Percentiles rank a stretch among this genome's conserved stretches.
These are phyloP conservation scores for Fusarium oligoseptatum DNA, from an alignment of 2,329 filamentous ascomycete species.

Conservation along the genomic window DNA sequence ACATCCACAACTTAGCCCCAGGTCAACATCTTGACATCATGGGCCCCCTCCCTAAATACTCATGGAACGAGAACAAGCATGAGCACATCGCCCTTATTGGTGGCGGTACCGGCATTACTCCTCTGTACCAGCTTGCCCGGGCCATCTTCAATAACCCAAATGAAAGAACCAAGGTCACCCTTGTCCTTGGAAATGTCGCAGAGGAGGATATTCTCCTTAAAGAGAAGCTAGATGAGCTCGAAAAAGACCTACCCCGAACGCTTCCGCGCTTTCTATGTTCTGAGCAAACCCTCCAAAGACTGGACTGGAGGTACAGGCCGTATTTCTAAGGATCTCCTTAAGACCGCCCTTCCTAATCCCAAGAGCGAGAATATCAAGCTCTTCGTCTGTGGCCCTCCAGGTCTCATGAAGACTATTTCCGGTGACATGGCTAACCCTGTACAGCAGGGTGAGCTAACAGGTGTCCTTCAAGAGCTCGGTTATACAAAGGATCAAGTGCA, in stretches of 20 bases:
- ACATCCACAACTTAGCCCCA: constrained; percentile 85
- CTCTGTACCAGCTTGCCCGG: constrained; percentile 95
- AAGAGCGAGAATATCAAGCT: constrained; percentile 94
- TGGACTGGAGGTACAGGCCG: constrained; percentile 84
- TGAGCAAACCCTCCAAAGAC: constrained; percentile 85
- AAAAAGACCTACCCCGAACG: constrained; percentile 95
- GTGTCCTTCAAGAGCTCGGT: constrained; percentile 85
- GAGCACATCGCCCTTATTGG: constrained; percentile 87
- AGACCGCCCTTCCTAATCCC: constrained; percentile 94
- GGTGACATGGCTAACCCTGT: constrained; percentile 90
- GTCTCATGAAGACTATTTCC: constrained; percentile 92
- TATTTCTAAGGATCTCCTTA: constrained; percentile 91
- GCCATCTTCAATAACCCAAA: constrained; percentile 96
- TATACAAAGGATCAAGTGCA: constrained; percentile 82
- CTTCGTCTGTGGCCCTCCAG: constrained; percentile 94
- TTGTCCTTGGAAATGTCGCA: constrained; percentile 90
- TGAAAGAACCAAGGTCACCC: constrained; percentile 97
- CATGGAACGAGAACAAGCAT: constrained; percentile 93
- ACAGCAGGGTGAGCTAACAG: constrained; percentile 92
- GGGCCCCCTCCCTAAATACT: constrained; percentile 94
- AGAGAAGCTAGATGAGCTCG: constrained; percentile 84
- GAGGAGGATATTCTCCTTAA: constrained; percentile 94
- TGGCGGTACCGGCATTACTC: constrained; percentile 97
- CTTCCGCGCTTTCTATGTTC: constrained; percentile 94
- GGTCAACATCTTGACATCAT: constrained; percentile 93